A percentile compares a stretch with the other conserved stretches of the same genome.
Evolutionary conservation across 176 grass and related monocot species (phyloP).

Genomic region (Coix lacrymajobi): DNA sequence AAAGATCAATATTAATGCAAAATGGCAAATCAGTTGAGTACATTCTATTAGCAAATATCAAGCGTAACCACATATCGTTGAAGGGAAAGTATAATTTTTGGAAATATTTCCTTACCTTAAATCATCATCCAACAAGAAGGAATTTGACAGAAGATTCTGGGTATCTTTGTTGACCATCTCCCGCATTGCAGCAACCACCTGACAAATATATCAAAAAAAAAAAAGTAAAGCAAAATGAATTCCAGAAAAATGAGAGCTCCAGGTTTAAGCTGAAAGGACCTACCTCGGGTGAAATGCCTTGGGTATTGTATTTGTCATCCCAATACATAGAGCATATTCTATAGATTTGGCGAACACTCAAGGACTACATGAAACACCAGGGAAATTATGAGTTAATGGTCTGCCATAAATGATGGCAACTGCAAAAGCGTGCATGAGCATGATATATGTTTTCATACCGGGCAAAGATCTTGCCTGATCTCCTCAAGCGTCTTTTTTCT

Average conservation of each 20-base stretch:
- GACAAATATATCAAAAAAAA: constrained; percentile 3
- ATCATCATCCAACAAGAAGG: constrained; percentile 96
- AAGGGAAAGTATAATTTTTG: not conserved
- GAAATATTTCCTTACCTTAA: constrained; percentile 44
- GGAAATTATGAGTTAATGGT: constrained; percentile 13
- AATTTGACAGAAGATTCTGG: constrained; percentile 82
- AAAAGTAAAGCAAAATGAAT: constrained; percentile 10
- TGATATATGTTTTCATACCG: constrained; percentile 45
- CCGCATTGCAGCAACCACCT: constrained; percentile 89
- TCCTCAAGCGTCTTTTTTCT: constrained; percentile 87
- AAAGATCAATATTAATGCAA: constrained; percentile 33
- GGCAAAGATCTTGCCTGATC: constrained; percentile 91
- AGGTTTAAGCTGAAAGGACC: constrained; percentile 11
- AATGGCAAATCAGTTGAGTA: not conserved
- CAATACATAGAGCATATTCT: constrained; percentile 99
- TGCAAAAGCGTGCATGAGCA: not conserved
- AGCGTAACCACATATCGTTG: not conserved
- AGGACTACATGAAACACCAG: constrained; percentile 38
- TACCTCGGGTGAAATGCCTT: constrained; percentile 77
- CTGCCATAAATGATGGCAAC: not conserved
- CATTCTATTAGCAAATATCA: not conserved
- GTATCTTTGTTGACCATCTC: constrained; percentile 90
- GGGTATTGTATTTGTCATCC: constrained; percentile 92
- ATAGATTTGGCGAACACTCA: constrained; percentile 96
- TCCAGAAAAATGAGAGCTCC: not conserved